A percentile compares a stretch with the other conserved stretches of the same genome.
These are phyloP conservation scores for Cupressus sempervirens DNA, from an alignment of 75 land plant genomes.

Conservation along the genomic window DNA sequence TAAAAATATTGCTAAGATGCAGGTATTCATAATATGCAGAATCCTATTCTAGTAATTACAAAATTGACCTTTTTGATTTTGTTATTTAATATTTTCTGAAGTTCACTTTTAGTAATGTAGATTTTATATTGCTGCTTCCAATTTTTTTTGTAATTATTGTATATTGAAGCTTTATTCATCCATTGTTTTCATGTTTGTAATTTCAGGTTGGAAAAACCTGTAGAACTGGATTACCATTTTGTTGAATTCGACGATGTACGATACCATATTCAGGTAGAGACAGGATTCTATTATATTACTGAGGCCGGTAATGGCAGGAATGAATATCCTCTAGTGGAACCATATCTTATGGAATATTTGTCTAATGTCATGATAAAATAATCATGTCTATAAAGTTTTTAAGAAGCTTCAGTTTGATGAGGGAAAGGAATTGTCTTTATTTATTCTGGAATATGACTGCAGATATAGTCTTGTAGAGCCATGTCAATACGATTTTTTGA, in stretches of 20 bases:
- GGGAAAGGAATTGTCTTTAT: neutral
- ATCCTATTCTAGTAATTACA: neutral
- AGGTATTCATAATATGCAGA: neutral
- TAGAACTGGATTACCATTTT: conserved; percentile 81
- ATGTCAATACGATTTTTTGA: neutral
- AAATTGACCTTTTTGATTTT: neutral
- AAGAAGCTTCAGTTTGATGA: conserved; percentile 1
- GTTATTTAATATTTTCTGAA: neutral
- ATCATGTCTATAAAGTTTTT: neutral
- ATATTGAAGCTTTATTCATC: neutral
- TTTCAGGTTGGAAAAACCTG: conserved; percentile 69
- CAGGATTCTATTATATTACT: neutral
- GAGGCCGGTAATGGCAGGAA: neutral
- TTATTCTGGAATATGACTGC: neutral
- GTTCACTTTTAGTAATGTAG: neutral
- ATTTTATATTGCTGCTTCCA: neutral
- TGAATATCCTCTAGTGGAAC: neutral
- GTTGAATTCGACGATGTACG: conserved; percentile 94
- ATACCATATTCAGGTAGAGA: conserved; percentile 84
- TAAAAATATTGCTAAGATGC: neutral
- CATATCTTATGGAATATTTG: neutral
- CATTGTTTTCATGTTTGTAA: conserved; percentile 3
- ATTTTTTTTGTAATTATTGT: neutral
- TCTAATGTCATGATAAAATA: neutral
- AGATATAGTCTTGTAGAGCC: neutral